Evolutionary conservation across 257 asterid species (phyloP), one percentile per base, ranked within the genome.

Genomic region (Galeopsis tetrahit): DNA sequence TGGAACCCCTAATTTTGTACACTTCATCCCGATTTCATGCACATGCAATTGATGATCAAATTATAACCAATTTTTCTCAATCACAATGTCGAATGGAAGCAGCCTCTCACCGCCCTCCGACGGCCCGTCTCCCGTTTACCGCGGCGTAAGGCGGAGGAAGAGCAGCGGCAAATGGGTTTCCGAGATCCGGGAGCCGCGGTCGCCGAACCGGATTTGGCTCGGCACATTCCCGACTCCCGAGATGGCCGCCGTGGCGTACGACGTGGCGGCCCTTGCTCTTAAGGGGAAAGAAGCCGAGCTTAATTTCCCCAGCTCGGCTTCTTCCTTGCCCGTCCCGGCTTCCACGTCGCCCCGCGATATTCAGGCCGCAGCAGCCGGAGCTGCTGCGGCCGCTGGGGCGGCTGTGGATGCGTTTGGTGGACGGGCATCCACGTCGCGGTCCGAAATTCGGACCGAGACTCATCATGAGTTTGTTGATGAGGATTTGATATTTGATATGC

Each of bases 401-500:
- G 90, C 93, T 0, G 78, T 35, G 60, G 96, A 89, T 17, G 87
- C 87, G 0, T 0, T 84, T 0, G 69, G 70, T 1, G 67, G 36
- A 31, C 1, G 48, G 43, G 46, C 11, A 8, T 32, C 58, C 2
- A 2, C 38, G 35, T n/a, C 53, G 35, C 71, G 2, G 36, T 11
- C 44, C 2, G 33, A n/a, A 1, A 6, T 8, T 8, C 42, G 1
- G 65, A 10, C 46, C 2, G 7, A 5, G 9, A 34, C 5, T 21
- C 85, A 73, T 49, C 6, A 14, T 2, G 89, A 82, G 63, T 86
- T 81, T 75, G 75, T 89, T 2, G 96, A 89, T 35, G 93, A 89
- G 85, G 96, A 89, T 72, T 59, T 89, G 80, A 81, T 85, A 3
- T 89, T 89, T 59, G 93, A 89, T 67, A 80, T 89, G 96, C 96